Percentiles rank a stretch among this genome's conserved stretches.
Conservation (phyloP, 441 rosid species). For the Mallotus repandus region DNA sequence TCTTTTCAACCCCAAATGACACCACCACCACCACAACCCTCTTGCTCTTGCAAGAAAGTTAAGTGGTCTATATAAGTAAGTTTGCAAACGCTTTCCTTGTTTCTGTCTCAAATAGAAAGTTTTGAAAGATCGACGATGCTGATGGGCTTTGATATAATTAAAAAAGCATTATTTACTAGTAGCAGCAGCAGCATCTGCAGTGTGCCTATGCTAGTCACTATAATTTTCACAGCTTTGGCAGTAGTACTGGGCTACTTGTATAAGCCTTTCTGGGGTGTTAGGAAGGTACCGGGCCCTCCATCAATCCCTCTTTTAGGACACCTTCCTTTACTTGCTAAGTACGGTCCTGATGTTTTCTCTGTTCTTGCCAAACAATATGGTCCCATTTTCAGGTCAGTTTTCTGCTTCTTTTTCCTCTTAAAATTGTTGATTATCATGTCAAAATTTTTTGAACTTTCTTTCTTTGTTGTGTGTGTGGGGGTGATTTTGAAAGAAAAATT, state of each 20-base stretch:
- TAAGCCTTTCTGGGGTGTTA: slow-evolving; percentile 77
- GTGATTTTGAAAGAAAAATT: not conserved
- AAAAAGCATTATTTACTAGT: not conserved
- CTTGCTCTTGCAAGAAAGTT: not conserved
- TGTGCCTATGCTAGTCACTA: slow-evolving; percentile 10
- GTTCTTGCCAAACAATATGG: slow-evolving; percentile 81
- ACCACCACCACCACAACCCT: too few species aligned
- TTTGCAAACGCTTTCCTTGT: not conserved
- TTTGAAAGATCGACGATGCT: not conserved
- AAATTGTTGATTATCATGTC: not conserved
- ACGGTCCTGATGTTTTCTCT: slow-evolving; percentile 83
- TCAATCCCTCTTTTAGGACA: slow-evolving; percentile 75
- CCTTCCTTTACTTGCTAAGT: slow-evolving; percentile 82
- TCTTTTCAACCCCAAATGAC: not conserved
- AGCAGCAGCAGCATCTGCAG: not conserved
- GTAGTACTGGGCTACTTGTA: slow-evolving; percentile 52
- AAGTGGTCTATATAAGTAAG: not conserved
- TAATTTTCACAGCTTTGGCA: slow-evolving; percentile 38
- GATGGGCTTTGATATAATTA: not conserved
- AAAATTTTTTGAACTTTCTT: not conserved
- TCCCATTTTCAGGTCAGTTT: slow-evolving; percentile 76
- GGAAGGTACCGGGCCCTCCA: slow-evolving; percentile 80
- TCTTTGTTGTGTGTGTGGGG: not conserved
- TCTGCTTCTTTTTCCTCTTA: not conserved
- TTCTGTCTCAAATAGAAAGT: not conserved